phyloP scores from a whole-genome alignment of 2,329 filamentous ascomycete genomes.

The Aureobasidium sp. region DNA sequence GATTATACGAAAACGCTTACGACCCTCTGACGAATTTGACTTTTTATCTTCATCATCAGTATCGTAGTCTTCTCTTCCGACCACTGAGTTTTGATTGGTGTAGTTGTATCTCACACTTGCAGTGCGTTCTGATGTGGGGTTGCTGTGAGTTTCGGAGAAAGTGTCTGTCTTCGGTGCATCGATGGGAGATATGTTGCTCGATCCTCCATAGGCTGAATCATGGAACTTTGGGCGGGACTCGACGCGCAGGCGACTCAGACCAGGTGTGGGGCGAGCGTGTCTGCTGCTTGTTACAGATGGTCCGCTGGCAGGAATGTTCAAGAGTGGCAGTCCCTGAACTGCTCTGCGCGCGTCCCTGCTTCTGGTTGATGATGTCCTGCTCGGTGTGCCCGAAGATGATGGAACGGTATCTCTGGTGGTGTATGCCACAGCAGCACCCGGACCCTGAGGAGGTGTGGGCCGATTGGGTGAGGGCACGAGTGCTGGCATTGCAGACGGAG shows the following conservation, averaged over 20 bases:
- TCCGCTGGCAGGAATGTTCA: background rate
- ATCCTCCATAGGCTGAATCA: background rate
- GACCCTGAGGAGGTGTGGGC: background rate
- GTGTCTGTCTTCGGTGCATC: background rate
- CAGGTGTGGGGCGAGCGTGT: background rate
- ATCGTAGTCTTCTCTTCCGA: background rate
- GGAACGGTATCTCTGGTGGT: background rate
- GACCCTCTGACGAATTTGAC: background rate
- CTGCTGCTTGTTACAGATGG: background rate
- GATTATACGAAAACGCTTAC: conserved; percentile 1
- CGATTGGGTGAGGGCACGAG: background rate
- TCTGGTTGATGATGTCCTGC: background rate
- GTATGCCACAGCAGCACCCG: background rate
- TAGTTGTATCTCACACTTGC: conserved; percentile 1
- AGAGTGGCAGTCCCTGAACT: background rate
- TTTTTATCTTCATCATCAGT: background rate
- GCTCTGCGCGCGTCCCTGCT: background rate
- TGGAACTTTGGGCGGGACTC: background rate
- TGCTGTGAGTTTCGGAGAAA: background rate
- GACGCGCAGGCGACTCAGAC: background rate
- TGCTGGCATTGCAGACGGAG: background rate
- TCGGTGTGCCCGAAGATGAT: background rate
- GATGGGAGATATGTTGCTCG: conserved; percentile 2
- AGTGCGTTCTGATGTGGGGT: background rate
- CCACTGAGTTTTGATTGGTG: background rate